Conservation (phyloP, 345 rosid genomes). For the Cochlearia excelsa region DNA sequence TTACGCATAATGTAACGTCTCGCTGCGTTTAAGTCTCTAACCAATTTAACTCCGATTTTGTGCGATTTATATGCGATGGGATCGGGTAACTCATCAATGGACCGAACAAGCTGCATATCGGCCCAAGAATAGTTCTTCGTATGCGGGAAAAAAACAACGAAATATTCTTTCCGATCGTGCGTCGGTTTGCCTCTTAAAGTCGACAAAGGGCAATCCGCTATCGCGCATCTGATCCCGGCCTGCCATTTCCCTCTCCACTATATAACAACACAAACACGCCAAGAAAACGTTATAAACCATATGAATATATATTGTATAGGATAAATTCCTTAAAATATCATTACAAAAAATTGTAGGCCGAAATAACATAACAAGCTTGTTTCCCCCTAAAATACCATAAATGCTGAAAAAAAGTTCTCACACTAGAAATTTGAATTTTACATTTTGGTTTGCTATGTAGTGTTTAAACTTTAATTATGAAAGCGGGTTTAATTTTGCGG, state of each 20-base stretch:
- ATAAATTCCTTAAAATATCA: too few species aligned
- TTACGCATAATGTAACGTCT: slow-evolving; percentile 79
- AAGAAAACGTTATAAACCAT: slow-evolving; percentile 17
- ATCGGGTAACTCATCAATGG: slow-evolving; percentile 75
- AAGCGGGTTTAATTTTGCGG: too few species aligned
- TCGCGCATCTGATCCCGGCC: slow-evolving; percentile 90
- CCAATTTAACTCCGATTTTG: slow-evolving; percentile 74
- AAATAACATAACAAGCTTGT: slow-evolving; percentile 5
- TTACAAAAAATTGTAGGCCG: too few species aligned
- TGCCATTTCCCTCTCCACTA: slow-evolving; percentile 99
- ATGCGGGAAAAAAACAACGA: slow-evolving; percentile 86
- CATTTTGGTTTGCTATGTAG: too few species aligned
- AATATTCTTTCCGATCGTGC: slow-evolving; percentile 87
- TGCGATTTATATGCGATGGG: slow-evolving; percentile 84
- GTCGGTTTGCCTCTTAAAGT: slow-evolving; percentile 94
- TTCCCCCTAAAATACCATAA: too few species aligned
- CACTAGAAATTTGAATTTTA: too few species aligned
- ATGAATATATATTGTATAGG: background rate
- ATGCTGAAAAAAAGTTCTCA: too few species aligned
- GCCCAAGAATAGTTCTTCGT: slow-evolving; percentile 98
- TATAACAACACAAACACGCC: slow-evolving; percentile 29
- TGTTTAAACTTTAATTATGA: too few species aligned
- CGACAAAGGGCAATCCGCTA: slow-evolving; percentile 90
- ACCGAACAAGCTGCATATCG: slow-evolving; percentile 77
- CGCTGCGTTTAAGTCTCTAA: slow-evolving; percentile 76